Evolutionary conservation across 2,329 filamentous ascomycete species (phyloP), one percentile per base, ranked within the genome.

Genomic region (Thermothelomyces thermophilus): DNA sequence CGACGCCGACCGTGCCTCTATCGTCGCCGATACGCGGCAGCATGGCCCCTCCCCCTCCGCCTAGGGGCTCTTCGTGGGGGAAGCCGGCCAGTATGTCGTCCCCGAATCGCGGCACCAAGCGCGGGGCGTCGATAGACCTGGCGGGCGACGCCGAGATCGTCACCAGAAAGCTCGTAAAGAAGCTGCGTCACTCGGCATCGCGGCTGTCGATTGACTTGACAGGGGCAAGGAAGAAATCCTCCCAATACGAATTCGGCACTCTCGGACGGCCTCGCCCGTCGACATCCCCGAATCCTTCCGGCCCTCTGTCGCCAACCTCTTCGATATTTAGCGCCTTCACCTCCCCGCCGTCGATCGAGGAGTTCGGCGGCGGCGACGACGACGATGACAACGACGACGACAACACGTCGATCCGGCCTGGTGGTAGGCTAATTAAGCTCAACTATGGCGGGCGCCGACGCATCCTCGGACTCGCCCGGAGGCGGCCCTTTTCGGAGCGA

Each of bases 141-240:
- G 49, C 48, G 7, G 54, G 53, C 5, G 53, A 54, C 17, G 51
- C 54, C 65, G 70, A 43, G 55, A 63, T 40, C 58, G 63, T 56
- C 51, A 54, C 61, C 42, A 60, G 62, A 40, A 70, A 68, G 55
- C 65, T 71, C 19, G 67, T 69, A 50, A 78, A 78, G 68, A 79
- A 77, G 62, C 65, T 80, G 42, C 74, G 78, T 48, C 75, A 76
- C 65, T 73, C 70, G 7, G 65, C 72, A 48, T 70, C 71, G n/a
- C 66, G 63, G 45, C 58, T 67, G 11, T 70, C 70, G 10, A 66
- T 73, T 53, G 68, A 76, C 53, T 55, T 71, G 24, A 36, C 53
- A 14, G 35, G 41, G 8, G 30, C 7, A 8, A 35, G 37, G 16
- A 36, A 42, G n/a, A 35, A 28, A 8, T 14, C 46, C 5, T 26